Evolutionary conservation across 2,329 filamentous ascomycete genomes (phyloP), one percentile per base, ranked within the genome.

Genomic region (Dissoconium aciculare): DNA sequence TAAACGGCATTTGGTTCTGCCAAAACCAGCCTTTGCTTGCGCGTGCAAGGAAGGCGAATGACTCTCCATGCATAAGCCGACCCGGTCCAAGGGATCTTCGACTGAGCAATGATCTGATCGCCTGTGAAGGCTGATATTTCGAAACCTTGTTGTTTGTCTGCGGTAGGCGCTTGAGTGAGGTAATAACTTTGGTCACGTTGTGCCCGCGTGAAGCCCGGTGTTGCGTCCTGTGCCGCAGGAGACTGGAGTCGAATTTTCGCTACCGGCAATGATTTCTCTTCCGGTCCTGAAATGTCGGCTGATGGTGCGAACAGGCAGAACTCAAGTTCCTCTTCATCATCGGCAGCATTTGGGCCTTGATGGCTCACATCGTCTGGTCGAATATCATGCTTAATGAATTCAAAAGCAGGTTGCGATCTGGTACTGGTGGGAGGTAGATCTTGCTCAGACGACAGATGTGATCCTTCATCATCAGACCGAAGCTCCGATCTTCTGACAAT

Each of bases 211-310:
- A 46, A 38, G 11, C 44, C 38, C 16, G 41, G 36, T 11, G 37
- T 38, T 11, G 14, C 26, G 13, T 30, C 27, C 5, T 31, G 29
- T 17, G 30, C 11, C 3, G 37, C 28, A 9, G 44, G 44, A 11
- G 44, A 43, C 19, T 37, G 33, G 8, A 46, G 33, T 13, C 41
- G 32, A 15, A 46, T 45, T 31, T 40, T 45, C 5, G 41, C 27
- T 11, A 42, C 28, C 9, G 26, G 23, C 19, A 8, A n/a, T 9
- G 19, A 11, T 8, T 28, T 5, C 3, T 24, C 16, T 1, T 30
- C 12, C 3, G 15, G 3, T 23, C 36, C 28, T 17, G 19, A 23
- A 23, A 11, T 12, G 1, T 23, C 34, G 8, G 32, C 23, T 11
- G 34, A 8, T n/a, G 39, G 34, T 3, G 41, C 41, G 13, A 44